These are phyloP conservation scores for Phytophthora idaei DNA, from an alignment of 352 stramenopile genomes.

Conservation along the genomic window DNA sequence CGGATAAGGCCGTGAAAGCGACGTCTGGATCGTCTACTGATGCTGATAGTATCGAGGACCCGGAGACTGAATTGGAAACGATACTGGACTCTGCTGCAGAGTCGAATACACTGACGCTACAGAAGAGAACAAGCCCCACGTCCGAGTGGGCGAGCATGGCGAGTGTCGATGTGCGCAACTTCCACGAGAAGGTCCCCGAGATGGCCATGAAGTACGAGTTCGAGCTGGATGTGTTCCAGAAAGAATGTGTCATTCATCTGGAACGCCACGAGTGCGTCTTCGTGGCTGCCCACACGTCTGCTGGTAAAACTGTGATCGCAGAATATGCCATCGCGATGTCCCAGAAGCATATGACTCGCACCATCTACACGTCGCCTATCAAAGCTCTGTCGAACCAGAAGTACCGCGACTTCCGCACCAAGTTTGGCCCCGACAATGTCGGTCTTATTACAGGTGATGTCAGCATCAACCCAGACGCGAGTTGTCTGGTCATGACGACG, in stretches of 20 bases:
- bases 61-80: slow-evolving; percentile 58
- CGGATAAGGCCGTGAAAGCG: slow-evolving; percentile 1
- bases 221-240: slow-evolving; percentile 97
- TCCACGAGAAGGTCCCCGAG: slow-evolving; percentile 81
- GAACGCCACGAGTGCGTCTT: slow-evolving; percentile 96
- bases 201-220: slow-evolving; percentile 86
- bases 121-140: slow-evolving; percentile 23
- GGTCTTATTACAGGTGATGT: slow-evolving; percentile 98
- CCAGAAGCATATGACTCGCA: slow-evolving; percentile 89
- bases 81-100: slow-evolving; percentile 39
- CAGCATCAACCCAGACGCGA: slow-evolving; percentile 95
- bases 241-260: slow-evolving; percentile 95
- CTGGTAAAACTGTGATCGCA: slow-evolving; percentile 98
- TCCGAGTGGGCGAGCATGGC: slow-evolving; percentile 81
- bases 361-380: slow-evolving; percentile 98
- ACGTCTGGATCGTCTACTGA: neutral
- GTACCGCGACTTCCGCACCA: slow-evolving; percentile 96
- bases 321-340: slow-evolving; percentile 98
- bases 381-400: slow-evolving; percentile 99
- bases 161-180: slow-evolving; percentile 79
- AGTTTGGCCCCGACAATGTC: slow-evolving; percentile 94
- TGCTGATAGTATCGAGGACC: slow-evolving; percentile 30
- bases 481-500: slow-evolving; percentile 98
- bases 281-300: slow-evolving; percentile 96
- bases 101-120: slow-evolving; percentile 14